These are phyloP conservation scores for Blastocystis sp. DNA, from an alignment of 352 stramenopile species.

Conservation along the genomic window DNA sequence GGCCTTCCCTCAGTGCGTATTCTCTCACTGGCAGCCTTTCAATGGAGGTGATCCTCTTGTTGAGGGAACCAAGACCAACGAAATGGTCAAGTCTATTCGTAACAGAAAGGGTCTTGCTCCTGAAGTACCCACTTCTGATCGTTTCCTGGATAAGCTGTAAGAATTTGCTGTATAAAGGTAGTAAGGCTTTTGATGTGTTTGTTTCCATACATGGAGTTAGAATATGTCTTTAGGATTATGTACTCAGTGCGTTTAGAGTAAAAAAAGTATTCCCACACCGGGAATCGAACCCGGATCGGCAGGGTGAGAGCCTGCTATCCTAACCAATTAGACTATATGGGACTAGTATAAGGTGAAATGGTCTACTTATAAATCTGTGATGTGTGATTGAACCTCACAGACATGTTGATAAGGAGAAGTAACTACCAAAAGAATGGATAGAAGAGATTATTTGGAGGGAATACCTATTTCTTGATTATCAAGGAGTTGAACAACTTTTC, in stretches of 20 bases:
- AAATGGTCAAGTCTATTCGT: conserved; percentile 85
- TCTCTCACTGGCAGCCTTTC: conserved; percentile 96
- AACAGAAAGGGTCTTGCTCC: conserved; percentile 91
- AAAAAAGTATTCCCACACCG: conserved; percentile 57
- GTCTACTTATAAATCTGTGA: too few species aligned
- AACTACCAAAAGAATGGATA: too few species aligned
- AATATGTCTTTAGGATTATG: neutral
- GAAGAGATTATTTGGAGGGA: too few species aligned
- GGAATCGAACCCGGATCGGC: conserved; percentile 62
- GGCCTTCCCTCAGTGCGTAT: conserved; percentile 97
- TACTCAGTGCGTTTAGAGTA: neutral
- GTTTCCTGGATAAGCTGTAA: conserved; percentile 99
- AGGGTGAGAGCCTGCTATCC: conserved; percentile 62
- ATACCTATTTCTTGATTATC: too few species aligned
- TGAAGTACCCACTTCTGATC: conserved; percentile 89
- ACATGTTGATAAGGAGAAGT: too few species aligned
- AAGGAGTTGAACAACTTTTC: too few species aligned
- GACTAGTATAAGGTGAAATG: neutral
- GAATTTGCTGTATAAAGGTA: neutral
- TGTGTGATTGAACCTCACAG: too few species aligned
- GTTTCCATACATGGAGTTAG: neutral
- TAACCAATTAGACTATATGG: conserved; percentile 63
- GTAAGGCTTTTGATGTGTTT: neutral
- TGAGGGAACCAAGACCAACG: conserved; percentile 82
- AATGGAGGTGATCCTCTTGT: conserved; percentile 81